Conservation (phyloP, 768 basidiomycete species). For the Pleurotus tuoliensis region DNA sequence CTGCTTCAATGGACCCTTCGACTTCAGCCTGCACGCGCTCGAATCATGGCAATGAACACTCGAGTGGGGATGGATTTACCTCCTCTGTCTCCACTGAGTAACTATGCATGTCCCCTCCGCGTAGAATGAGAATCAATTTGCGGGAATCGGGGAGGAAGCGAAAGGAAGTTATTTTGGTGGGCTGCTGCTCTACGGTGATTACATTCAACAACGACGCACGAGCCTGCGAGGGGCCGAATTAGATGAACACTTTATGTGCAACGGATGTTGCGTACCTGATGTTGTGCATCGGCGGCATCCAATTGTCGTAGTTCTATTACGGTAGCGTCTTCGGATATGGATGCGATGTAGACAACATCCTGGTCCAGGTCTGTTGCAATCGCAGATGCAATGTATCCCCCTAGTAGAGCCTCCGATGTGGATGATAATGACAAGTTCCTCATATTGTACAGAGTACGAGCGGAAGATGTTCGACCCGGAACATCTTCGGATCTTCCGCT, state of each 20-base stretch:
- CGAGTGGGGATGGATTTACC: conserved; percentile 30
- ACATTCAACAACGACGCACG: too few relatives aligned
- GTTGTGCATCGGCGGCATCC: conserved; percentile 1
- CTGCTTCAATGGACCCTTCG: conserved; percentile 83
- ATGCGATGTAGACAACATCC: conserved; percentile 52
- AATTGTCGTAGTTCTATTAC: conserved; percentile 58
- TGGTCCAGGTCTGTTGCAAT: conserved; percentile 64
- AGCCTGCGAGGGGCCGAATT: too few relatives aligned
- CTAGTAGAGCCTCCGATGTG: conserved; percentile 18
- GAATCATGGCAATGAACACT: conserved; percentile 13
- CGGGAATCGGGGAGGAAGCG: conserved; percentile 71
- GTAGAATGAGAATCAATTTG: conserved; percentile 60
- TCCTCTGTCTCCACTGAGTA: conserved; percentile 50
- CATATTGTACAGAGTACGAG: conserved; percentile 27
- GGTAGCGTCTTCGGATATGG: conserved; percentile 44
- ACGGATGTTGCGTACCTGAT: not conserved
- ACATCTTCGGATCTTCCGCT: too few relatives aligned
- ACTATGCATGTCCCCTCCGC: conserved; percentile 80
- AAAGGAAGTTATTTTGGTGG: conserved; percentile 55
- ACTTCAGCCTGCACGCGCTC: conserved; percentile 55
- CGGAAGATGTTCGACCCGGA: too few relatives aligned
- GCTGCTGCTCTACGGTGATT: not conserved
- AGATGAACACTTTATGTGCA: too few relatives aligned
- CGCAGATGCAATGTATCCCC: conserved; percentile 32
- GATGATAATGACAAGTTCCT: conserved; percentile 52